Evolutionary conservation across 495 filamentous ascomycete species (phyloP).

Genomic region (Annulohypoxylon moriforme): DNA sequence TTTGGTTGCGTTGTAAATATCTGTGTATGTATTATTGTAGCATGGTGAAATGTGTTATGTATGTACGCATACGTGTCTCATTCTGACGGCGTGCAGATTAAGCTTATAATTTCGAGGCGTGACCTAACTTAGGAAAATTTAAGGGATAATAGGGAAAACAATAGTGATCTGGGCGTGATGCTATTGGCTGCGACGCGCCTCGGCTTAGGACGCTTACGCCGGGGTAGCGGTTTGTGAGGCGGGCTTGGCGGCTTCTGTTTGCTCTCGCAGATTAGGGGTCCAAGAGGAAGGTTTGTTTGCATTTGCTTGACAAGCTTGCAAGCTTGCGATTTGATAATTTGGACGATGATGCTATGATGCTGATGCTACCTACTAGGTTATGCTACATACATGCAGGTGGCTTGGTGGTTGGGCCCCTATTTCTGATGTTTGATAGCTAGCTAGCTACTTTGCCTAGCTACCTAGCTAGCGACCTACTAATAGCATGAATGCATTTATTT

Average conservation of each 20-base stretch:
- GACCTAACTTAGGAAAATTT: neutral
- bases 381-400: neutral
- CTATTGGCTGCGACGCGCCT: neutral
- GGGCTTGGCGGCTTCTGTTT: neutral
- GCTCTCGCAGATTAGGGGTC: neutral
- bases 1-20: neutral
- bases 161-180: neutral
- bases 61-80: slow-evolving; percentile 26
- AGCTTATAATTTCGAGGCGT: slow-evolving; percentile 28
- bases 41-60: neutral
- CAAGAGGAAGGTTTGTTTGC: neutral
- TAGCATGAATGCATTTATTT: too few relatives aligned
- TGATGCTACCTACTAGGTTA: too few relatives aligned
- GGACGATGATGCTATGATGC: neutral
- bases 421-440: neutral
- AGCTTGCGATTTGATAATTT: neutral
- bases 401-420: neutral
- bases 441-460: too few relatives aligned
- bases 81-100: slow-evolving; percentile 20
- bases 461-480: too few relatives aligned
- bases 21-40: neutral
- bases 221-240: neutral
- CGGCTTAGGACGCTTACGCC: slow-evolving; percentile 8
- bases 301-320: neutral
- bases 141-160: neutral